These are phyloP conservation scores for Suillus spraguei DNA, from an alignment of 768 basidiomycete species.

Conservation along the genomic window DNA sequence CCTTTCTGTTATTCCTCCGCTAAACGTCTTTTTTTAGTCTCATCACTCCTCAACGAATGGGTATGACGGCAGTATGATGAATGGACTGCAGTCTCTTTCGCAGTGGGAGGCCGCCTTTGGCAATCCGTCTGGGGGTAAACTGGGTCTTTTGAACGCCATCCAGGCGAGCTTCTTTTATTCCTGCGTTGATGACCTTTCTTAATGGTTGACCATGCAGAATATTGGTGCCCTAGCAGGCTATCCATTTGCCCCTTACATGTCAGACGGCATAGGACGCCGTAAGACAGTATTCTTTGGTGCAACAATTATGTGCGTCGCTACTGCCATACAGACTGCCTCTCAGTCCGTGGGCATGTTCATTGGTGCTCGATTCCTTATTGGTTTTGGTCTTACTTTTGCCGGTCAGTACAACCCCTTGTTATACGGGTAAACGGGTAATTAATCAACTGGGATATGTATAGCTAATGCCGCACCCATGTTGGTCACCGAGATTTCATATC, in stretches of 20 bases:
- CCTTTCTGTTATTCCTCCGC: slow-evolving; percentile 6
- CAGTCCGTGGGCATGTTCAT: slow-evolving; percentile 79
- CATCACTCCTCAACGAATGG: slow-evolving; percentile 79
- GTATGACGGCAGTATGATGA: slow-evolving; percentile 81
- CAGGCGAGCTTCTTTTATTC: slow-evolving; percentile 46
- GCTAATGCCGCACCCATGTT: slow-evolving; percentile 80
- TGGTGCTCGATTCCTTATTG: slow-evolving; percentile 77
- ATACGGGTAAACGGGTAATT: slow-evolving; percentile 5
- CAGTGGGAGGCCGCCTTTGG: slow-evolving; percentile 68
- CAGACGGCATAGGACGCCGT: slow-evolving; percentile 74
- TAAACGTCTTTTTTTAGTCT: slow-evolving; percentile 41
- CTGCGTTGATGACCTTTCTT: neutral
- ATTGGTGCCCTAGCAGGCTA: slow-evolving; percentile 69
- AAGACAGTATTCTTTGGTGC: slow-evolving; percentile 69
- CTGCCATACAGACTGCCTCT: slow-evolving; percentile 70
- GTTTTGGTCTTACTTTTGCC: slow-evolving; percentile 77
- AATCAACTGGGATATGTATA: slow-evolving; percentile 21
- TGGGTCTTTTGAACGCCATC: slow-evolving; percentile 75
- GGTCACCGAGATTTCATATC: slow-evolving; percentile 86
- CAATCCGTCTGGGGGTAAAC: slow-evolving; percentile 55
- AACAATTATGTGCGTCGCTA: slow-evolving; percentile 67
- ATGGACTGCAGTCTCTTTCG: slow-evolving; percentile 68
- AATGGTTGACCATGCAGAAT: slow-evolving; percentile 44
- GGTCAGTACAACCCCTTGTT: slow-evolving; percentile 34
- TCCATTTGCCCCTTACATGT: slow-evolving; percentile 71